Evolutionary conservation across 306 rosid species (phyloP), one percentile per base, ranked within the genome.

Genomic region (Castanopsis chinensis): DNA sequence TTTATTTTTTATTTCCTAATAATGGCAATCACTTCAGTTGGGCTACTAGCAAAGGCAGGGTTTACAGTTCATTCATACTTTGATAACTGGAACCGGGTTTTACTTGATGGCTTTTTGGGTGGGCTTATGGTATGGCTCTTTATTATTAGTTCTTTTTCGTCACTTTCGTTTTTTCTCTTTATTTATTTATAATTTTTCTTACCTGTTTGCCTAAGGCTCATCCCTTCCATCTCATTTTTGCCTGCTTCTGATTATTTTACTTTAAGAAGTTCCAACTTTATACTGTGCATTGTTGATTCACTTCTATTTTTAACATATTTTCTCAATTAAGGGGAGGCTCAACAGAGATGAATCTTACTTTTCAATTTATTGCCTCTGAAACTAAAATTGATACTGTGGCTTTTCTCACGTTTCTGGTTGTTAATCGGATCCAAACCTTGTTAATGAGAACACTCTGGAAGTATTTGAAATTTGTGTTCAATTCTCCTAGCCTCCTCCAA

Each of bases 1-100:
- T 94, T 92, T 82, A 64, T 94, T 65, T 82, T 92, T 69, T 91
- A 91, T 83, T 83, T 89, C 75, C 90, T 93, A 83, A 87, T 93
- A 79, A 91, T 93, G 97, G 89, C 88, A 72, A 27, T 91, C 75
- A 88, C 92, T 64, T 91, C 97, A 65, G 56, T 91, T 65, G 96
- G 88, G 69, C 91, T 93, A 15, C 55, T 85, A 30, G 92, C 90
- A 51, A 93, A 91, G 88, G 86, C 96, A 72, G 80, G 72, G 52
- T 89, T 93, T 86, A 88, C 96, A 33, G 75, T 86, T 76, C 87
- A 84, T 79, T 74, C 92, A 12, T 93, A 88, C 86, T 93, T 93
- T 5, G 89, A 88, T 75, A 84, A 87, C 68, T 91, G 92, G 96
- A 93, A 91, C 45, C 92, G 86, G 56, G 90, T 89, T 59, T 73